These are phyloP conservation scores for Leptographium lundbergii DNA, from an alignment of 2,329 filamentous ascomycete genomes.

Conservation along the genomic window DNA sequence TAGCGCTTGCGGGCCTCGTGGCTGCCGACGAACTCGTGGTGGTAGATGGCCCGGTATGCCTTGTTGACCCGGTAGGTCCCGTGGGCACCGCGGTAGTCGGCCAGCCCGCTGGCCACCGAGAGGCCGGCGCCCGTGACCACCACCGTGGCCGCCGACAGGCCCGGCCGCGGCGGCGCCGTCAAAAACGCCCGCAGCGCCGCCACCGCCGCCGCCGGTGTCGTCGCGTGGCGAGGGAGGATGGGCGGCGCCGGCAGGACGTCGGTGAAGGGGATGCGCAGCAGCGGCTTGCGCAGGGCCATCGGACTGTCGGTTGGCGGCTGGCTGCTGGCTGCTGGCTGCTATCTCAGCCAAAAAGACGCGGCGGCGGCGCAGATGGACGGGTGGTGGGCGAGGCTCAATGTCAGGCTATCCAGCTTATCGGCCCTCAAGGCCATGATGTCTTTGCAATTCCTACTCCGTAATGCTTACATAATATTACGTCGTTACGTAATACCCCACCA, in stretches of 20 bases:
- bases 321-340: not conserved
- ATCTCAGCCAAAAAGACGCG: too few species aligned
- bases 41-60: constrained; percentile 83
- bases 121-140: constrained; percentile 73
- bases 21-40: constrained; percentile 69
- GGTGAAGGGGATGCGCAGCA: constrained; percentile 86
- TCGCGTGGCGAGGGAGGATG: constrained; percentile 61
- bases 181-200: constrained; percentile 69
- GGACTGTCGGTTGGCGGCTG: not conserved
- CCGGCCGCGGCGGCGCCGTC: constrained; percentile 39
- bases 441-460: too few species aligned
- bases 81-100: constrained; percentile 80
- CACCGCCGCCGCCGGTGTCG: constrained; percentile 58
- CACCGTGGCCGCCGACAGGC: constrained; percentile 34
- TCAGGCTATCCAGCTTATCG: too few species aligned
- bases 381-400: too few species aligned
- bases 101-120: constrained; percentile 81
- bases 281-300: constrained; percentile 48
- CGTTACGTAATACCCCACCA: too few species aligned
- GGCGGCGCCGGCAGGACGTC: constrained; percentile 63
- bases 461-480: too few species aligned
- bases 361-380: too few species aligned
- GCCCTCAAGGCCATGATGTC: too few species aligned
- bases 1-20: constrained; percentile 86
- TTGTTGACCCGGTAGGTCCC: constrained; percentile 91